phyloP scores from a whole-genome alignment of 2,329 filamentous ascomycete species.

The Pezicula neosporulosa region DNA sequence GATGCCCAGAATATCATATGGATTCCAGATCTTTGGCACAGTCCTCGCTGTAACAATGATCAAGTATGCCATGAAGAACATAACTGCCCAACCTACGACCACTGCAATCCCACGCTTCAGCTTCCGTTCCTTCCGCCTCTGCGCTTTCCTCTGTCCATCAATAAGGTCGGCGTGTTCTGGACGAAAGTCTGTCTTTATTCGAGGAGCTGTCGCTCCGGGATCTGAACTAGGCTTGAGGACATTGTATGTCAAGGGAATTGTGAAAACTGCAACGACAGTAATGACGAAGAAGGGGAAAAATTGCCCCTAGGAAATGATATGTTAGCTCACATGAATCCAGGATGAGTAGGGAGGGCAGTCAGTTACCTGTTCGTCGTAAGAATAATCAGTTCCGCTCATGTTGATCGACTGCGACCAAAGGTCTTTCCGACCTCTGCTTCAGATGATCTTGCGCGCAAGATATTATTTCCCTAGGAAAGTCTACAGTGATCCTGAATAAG shows the following conservation, averaged over 20 bases:
- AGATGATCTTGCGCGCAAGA: too few species aligned
- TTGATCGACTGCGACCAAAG: slow-evolving; percentile 11
- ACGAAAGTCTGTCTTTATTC: slow-evolving; percentile 78
- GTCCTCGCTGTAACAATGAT: slow-evolving; percentile 75
- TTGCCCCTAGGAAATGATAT: slow-evolving; percentile 60
- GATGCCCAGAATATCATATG: slow-evolving; percentile 89
- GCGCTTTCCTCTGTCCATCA: slow-evolving; percentile 75
- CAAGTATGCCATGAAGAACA: slow-evolving; percentile 89
- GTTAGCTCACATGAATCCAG: slow-evolving; percentile 8
- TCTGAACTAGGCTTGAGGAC: slow-evolving; percentile 75
- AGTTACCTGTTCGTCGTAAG: slow-evolving; percentile 86
- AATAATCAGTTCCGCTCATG: slow-evolving; percentile 69
- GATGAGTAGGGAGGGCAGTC: background rate
- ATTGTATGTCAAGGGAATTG: slow-evolving; percentile 84
- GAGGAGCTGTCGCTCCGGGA: slow-evolving; percentile 74
- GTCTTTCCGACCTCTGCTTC: background rate
- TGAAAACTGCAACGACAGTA: slow-evolving; percentile 82
- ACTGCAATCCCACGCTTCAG: slow-evolving; percentile 80
- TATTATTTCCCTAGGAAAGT: too few species aligned
- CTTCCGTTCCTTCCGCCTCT: slow-evolving; percentile 86
- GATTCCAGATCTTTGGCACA: slow-evolving; percentile 83
- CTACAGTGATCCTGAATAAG: too few species aligned
- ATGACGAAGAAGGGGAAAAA: slow-evolving; percentile 99
- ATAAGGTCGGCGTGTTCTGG: slow-evolving; percentile 82
- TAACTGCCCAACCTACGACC: slow-evolving; percentile 73